Percentiles rank a stretch among this genome's conserved stretches.
Conservation (phyloP, 768 basidiomycete genomes). For the Ramaria rubella region DNA sequence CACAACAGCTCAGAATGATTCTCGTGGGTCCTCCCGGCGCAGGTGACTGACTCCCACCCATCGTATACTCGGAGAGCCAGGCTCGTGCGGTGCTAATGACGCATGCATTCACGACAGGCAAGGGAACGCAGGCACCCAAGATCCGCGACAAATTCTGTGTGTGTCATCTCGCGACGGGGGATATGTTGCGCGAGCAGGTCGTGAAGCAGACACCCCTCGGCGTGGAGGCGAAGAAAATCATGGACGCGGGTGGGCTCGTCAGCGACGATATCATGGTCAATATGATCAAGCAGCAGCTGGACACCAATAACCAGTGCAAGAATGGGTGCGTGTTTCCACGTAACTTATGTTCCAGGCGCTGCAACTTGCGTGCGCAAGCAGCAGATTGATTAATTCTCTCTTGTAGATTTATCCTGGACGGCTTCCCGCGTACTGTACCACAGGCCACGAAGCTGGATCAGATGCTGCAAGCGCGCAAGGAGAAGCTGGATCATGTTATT, state of each 20-base stretch:
- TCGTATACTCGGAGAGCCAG: background rate
- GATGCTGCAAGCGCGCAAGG: constrained; percentile 78
- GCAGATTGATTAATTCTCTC: background rate
- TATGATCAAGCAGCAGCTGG: constrained; percentile 94
- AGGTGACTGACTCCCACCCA: constrained; percentile 46
- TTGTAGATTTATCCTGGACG: constrained; percentile 90
- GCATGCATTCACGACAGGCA: constrained; percentile 52
- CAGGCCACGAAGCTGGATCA: constrained; percentile 94
- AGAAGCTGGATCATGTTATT: constrained; percentile 88
- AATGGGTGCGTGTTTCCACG: constrained; percentile 67
- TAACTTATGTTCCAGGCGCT: background rate
- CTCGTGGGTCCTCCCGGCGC: constrained; percentile 96
- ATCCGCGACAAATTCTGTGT: constrained; percentile 92
- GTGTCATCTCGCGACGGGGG: constrained; percentile 97
- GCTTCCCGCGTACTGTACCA: constrained; percentile 97
- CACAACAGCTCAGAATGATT: constrained; percentile 80
- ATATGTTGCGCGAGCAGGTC: constrained; percentile 97
- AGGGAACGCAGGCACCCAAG: constrained; percentile 95
- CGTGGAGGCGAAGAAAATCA: constrained; percentile 90
- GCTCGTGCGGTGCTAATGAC: background rate
- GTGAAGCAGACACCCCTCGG: constrained; percentile 81
- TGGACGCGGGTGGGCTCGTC: constrained; percentile 95
- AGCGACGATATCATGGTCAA: constrained; percentile 95
- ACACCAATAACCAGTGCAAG: constrained; percentile 87
- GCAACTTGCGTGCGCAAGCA: background rate